These are phyloP conservation scores for Chaetomiaceae sp. DNA, from an alignment of 2,329 filamentous ascomycete genomes.

Conservation along the genomic window DNA sequence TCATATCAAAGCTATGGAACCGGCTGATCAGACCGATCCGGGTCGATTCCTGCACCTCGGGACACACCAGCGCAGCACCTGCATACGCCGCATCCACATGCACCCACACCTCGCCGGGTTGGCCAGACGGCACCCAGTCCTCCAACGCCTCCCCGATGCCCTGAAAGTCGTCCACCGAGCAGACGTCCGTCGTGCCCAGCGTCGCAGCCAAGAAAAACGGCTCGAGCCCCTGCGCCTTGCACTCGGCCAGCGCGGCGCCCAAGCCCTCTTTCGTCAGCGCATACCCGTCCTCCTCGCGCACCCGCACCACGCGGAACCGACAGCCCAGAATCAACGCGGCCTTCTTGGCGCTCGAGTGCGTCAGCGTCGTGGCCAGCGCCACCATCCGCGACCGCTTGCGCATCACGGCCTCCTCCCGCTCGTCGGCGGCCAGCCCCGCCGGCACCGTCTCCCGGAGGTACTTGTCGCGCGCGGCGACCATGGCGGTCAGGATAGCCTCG, in stretches of 20 bases:
- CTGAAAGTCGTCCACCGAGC: constrained; percentile 76
- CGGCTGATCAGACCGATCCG: constrained; percentile 53
- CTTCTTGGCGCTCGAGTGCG: constrained; percentile 83
- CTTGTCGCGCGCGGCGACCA: constrained; percentile 82
- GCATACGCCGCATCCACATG: constrained; percentile 94
- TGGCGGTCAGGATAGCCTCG: constrained; percentile 79
- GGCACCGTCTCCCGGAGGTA: constrained; percentile 61
- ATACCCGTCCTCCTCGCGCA: constrained; percentile 59
- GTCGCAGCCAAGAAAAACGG: constrained; percentile 85
- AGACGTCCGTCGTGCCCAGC: constrained; percentile 82
- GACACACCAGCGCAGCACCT: constrained; percentile 75
- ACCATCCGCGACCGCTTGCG: constrained; percentile 68
- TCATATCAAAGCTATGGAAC: constrained; percentile 89
- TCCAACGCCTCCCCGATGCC: constrained; percentile 55
- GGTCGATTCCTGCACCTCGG: constrained; percentile 60
- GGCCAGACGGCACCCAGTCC: constrained; percentile 28
- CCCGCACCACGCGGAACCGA: constrained; percentile 67
- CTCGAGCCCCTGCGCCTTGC: constrained; percentile 64
- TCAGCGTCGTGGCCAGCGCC: constrained; percentile 71
- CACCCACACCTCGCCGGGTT: constrained; percentile 66
- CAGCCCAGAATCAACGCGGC: constrained; percentile 81
- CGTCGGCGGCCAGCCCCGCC: constrained; percentile 45
- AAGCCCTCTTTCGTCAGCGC: constrained; percentile 65
- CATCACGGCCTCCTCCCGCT: constrained; percentile 66
- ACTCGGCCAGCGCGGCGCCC: constrained; percentile 57